Percentiles rank a stretch among this genome's conserved stretches.
phyloP scores from a whole-genome alignment of 2,329 filamentous ascomycete genomes.

The Whalleya microplaca region DNA sequence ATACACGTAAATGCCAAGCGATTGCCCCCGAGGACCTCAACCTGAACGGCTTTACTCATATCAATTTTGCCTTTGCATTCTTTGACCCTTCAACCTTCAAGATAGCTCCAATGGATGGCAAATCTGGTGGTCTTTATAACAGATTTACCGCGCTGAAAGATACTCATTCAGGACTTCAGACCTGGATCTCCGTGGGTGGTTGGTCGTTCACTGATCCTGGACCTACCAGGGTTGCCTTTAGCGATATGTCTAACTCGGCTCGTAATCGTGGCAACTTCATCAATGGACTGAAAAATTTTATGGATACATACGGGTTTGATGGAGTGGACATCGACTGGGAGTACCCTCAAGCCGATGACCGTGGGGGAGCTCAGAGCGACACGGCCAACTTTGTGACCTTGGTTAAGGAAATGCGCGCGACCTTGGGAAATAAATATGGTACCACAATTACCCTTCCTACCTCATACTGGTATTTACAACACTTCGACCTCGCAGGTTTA shows the following conservation, averaged over 20 bases:
- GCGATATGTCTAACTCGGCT: background rate
- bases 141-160: too few species aligned
- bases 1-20: too few species aligned
- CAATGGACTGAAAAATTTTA: constrained; percentile 2
- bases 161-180: background rate
- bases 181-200: constrained; percentile 8
- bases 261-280: too few species aligned
- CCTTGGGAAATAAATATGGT: background rate
- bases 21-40: too few species aligned
- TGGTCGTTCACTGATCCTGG: constrained; percentile 13
- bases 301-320: constrained; percentile 14
- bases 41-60: too few species aligned
- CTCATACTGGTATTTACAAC: constrained; percentile 12
- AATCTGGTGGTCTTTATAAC: too few species aligned
- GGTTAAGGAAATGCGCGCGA: background rate
- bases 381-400: background rate
- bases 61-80: too few species aligned
- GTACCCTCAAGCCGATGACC: constrained; percentile 3
- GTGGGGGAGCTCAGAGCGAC: background rate
- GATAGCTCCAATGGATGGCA: too few species aligned
- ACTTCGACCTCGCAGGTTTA: constrained; percentile 3
- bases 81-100: too few species aligned
- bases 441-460: constrained; percentile 5
- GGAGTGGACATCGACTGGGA: constrained; percentile 22
- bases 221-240: background rate